Evolutionary conservation across 1,284 basidiomycete species (phyloP).

Genomic region (Sanghuangporus baumii): DNA sequence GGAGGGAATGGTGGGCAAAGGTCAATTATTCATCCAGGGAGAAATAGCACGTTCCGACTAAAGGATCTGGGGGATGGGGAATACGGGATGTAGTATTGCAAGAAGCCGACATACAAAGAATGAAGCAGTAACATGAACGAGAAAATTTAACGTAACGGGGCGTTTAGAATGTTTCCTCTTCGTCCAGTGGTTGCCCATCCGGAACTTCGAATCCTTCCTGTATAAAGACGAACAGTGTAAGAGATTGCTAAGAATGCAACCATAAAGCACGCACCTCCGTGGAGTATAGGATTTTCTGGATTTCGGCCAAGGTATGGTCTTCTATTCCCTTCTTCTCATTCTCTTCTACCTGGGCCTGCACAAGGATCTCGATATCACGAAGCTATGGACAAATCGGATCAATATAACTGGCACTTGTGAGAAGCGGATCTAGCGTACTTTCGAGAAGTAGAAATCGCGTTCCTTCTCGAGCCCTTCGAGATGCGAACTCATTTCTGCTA

Average conservation of each 20-base stretch:
- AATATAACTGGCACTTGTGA: conserved; percentile 1
- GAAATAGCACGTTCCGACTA: not conserved
- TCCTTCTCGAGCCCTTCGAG: conserved; percentile 92
- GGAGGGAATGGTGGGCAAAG: not conserved
- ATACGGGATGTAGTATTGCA: not conserved
- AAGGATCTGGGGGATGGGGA: not conserved
- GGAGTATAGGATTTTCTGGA: conserved; percentile 92
- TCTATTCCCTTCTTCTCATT: conserved; percentile 58
- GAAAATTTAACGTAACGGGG: not conserved
- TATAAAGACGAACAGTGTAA: conserved; percentile 5
- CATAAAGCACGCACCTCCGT: conserved; percentile 67
- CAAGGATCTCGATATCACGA: conserved; percentile 92
- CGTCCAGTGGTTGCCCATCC: conserved; percentile 41
- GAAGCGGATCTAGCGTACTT: conserved; percentile 47
- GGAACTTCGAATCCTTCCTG: conserved; percentile 73
- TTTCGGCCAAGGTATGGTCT: conserved; percentile 68
- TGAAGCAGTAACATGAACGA: not conserved
- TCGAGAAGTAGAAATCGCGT: conserved; percentile 97
- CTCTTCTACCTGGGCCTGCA: conserved; percentile 66
- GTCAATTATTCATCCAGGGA: not conserved
- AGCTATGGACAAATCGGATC: conserved; percentile 47
- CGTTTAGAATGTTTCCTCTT: conserved; percentile 54
- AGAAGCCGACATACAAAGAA: not conserved
- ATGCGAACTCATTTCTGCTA: conserved; percentile 79
- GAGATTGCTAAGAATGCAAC: conserved; percentile 13